These are phyloP conservation scores for Thraustochytrium striatum DNA, from an alignment of 352 stramenopile genomes.

Conservation along the genomic window DNA sequence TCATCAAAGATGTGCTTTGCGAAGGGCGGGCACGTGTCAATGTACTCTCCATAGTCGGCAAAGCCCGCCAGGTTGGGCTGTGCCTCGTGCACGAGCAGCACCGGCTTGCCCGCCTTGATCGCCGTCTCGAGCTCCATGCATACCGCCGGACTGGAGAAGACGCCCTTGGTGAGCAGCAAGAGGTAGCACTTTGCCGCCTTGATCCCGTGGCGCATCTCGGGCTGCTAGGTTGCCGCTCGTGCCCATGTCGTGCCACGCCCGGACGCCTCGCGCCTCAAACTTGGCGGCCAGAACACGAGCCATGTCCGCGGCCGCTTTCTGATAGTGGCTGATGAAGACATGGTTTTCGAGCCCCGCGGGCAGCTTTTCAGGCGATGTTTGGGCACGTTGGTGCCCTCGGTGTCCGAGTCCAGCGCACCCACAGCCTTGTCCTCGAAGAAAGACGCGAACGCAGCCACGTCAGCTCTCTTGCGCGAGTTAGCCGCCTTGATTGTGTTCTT, in stretches of 20 bases:
- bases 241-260: conserved; percentile 34
- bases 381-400: too few relatives aligned
- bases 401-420: conserved; percentile 15
- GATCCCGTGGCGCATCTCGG: conserved; percentile 38
- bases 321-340: conserved; percentile 45
- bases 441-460: neutral
- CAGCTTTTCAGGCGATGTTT: neutral
- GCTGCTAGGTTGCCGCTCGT: conserved; percentile 1
- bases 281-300: conserved; percentile 16
- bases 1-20: conserved; percentile 41
- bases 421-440: conserved; percentile 6
- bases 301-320: conserved; percentile 15
- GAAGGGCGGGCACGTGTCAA: conserved; percentile 8
- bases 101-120: conserved; percentile 1
- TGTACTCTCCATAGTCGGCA: conserved; percentile 41
- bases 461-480: neutral
- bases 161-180: conserved; percentile 41
- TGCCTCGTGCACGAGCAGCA: conserved; percentile 32
- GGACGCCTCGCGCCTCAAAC: neutral
- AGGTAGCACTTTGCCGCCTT: neutral
- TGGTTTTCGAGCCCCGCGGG: too few relatives aligned
- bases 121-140: conserved; percentile 41
- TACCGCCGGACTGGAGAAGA: conserved; percentile 31
- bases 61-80: neutral
- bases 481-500: neutral